Conservation (phyloP, 768 basidiomycete genomes). For the Tricholoma bakamatsutake region DNA sequence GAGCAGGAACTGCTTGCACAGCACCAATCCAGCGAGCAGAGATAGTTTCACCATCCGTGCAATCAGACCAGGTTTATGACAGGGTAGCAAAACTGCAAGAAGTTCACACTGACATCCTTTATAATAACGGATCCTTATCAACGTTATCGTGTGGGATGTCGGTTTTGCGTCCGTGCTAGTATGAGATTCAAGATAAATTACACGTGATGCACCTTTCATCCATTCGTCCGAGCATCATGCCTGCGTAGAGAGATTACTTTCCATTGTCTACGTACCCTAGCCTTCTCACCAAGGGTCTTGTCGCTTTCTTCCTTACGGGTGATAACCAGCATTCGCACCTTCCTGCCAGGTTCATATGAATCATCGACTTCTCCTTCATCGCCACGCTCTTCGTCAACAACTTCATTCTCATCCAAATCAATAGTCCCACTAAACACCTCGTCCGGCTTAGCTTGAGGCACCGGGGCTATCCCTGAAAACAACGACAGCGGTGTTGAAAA, state of each 20-base stretch:
- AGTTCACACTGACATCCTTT: neutral
- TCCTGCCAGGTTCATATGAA: conserved; percentile 49
- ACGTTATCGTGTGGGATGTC: no score
- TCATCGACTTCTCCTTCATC: conserved; percentile 80
- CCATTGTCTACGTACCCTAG: conserved; percentile 34
- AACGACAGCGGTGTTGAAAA: conserved; percentile 55
- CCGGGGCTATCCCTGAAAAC: conserved; percentile 33
- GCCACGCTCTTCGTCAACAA: conserved; percentile 70
- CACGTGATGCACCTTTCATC: conserved; percentile 7
- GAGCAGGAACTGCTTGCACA: neutral
- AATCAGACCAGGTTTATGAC: neutral
- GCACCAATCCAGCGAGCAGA: neutral
- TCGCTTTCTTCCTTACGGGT: conserved; percentile 31
- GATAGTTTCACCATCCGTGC: neutral
- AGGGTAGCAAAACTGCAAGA: neutral
- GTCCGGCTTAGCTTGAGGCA: conserved; percentile 49
- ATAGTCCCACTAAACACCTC: conserved; percentile 63
- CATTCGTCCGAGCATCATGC: conserved; percentile 28
- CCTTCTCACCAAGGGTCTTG: conserved; percentile 23
- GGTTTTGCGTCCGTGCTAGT: no score
- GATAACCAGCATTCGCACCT: conserved; percentile 49
- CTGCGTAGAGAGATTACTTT: conserved; percentile 31
- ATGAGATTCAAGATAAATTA: neutral
- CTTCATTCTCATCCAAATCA: conserved; percentile 72
- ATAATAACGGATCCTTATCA: no score